Evolutionary conservation across 192 early-diverging fungal genomes (phyloP).

Genomic region (Umbelopsis vinacea): DNA sequence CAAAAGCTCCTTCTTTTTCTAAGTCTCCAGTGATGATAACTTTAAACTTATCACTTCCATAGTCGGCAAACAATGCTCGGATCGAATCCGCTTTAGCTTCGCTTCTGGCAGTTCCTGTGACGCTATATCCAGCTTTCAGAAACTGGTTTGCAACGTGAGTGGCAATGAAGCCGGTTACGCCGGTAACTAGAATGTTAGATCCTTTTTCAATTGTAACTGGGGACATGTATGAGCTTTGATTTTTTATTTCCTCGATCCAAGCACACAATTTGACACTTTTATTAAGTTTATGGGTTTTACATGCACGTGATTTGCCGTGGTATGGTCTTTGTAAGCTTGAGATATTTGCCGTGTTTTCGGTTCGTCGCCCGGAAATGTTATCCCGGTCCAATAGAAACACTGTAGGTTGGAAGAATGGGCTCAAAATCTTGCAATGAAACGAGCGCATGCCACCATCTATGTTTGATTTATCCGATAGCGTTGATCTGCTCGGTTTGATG

Average conservation of each 20-base stretch:
- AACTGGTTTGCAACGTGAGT: slow-evolving; percentile 48
- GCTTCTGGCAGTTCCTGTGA: slow-evolving; percentile 47
- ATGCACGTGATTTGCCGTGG: too few species aligned
- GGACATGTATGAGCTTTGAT: background rate
- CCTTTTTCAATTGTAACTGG: background rate
- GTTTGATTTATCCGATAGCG: too few species aligned
- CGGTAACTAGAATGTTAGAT: slow-evolving; percentile 26
- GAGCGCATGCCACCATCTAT: too few species aligned
- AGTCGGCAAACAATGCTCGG: background rate
- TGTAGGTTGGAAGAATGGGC: too few species aligned
- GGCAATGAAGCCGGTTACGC: slow-evolving; percentile 48
- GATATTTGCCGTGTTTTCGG: too few species aligned
- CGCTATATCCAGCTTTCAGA: slow-evolving; percentile 41
- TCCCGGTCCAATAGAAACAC: too few species aligned
- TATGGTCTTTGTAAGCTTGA: too few species aligned
- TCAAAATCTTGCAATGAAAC: too few species aligned
- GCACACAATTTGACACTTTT: background rate
- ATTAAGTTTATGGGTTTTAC: too few species aligned
- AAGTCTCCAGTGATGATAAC: slow-evolving; percentile 43
- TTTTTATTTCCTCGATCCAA: background rate
- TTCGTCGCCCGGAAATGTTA: too few species aligned
- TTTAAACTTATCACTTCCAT: background rate
- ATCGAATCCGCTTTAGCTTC: slow-evolving; percentile 26
- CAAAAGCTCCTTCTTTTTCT: slow-evolving; percentile 40
- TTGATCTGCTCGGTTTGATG: too few species aligned